phyloP scores from a whole-genome alignment of 495 filamentous ascomycete species.

The Xylaria curta region DNA sequence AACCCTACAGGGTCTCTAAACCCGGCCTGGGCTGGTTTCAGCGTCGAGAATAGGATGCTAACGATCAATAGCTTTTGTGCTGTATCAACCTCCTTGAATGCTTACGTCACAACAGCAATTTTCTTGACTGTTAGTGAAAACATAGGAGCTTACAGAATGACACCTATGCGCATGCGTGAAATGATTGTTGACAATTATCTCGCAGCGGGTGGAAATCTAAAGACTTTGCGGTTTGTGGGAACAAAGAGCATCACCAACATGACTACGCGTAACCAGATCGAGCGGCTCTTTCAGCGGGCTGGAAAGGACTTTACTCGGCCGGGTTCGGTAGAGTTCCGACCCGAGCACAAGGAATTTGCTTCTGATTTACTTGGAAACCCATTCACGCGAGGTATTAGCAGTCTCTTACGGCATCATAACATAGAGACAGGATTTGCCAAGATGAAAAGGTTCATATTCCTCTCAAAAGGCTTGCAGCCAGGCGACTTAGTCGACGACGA shows the following conservation, averaged over 20 bases:
- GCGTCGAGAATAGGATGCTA: neutral
- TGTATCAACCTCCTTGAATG: neutral
- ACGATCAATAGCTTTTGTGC: neutral
- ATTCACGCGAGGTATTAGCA: constrained; percentile 7
- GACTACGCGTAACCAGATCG: neutral
- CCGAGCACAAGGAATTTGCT: neutral
- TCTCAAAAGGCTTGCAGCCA: neutral
- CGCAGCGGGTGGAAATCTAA: constrained; percentile 9
- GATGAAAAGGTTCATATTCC: constrained; percentile 20
- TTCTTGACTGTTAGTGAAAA: neutral
- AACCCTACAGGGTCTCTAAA: neutral
- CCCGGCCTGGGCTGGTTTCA: neutral
- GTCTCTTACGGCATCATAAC: constrained; percentile 8
- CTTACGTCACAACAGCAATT: neutral
- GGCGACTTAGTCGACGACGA: neutral
- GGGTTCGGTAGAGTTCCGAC: neutral
- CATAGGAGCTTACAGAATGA: neutral
- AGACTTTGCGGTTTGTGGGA: constrained; percentile 7
- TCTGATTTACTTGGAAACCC: neutral
- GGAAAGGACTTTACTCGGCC: neutral
- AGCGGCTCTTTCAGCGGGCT: neutral
- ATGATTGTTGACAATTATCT: constrained; percentile 26
- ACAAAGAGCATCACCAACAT: neutral
- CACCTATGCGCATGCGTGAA: constrained; percentile 7
- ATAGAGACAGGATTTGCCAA: constrained; percentile 6